phyloP scores from a whole-genome alignment of 2,329 filamentous ascomycete species.

The Annulohypoxylon truncatum region DNA sequence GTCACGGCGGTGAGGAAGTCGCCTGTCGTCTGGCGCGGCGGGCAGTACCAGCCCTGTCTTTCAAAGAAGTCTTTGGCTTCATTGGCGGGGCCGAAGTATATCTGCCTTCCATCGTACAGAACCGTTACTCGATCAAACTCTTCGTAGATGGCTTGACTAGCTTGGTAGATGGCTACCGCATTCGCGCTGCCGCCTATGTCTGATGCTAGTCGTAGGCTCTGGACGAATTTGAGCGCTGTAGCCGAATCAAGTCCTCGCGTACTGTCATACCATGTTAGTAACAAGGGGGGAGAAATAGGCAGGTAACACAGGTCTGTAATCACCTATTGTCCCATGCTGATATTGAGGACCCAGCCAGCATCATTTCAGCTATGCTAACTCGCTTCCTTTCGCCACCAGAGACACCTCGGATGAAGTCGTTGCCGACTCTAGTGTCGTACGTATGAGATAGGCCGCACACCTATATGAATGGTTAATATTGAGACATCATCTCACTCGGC shows the following conservation, averaged over 20 bases:
- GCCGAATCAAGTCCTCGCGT: slow-evolving; percentile 79
- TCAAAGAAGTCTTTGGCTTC: slow-evolving; percentile 74
- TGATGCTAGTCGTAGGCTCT: slow-evolving; percentile 72
- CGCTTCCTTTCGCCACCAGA: slow-evolving; percentile 80
- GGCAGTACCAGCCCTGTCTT: slow-evolving; percentile 75
- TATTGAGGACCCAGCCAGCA: slow-evolving; percentile 70
- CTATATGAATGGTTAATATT: slow-evolving; percentile 72
- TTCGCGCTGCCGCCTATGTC: slow-evolving; percentile 72
- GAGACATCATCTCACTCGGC: slow-evolving; percentile 58
- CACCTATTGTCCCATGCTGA: slow-evolving; percentile 46
- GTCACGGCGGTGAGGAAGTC: slow-evolving; percentile 79
- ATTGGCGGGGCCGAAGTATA: slow-evolving; percentile 75
- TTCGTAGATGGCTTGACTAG: slow-evolving; percentile 75
- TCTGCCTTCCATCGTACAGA: slow-evolving; percentile 80
- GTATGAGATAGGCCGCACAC: slow-evolving; percentile 19
- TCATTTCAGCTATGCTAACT: slow-evolving; percentile 84
- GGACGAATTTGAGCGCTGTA: slow-evolving; percentile 79
- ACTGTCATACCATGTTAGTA: slow-evolving; percentile 41
- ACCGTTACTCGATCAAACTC: slow-evolving; percentile 81
- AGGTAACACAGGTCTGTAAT: slow-evolving; percentile 59
- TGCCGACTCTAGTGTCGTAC: slow-evolving; percentile 76
- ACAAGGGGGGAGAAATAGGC: not conserved
- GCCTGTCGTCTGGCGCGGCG: slow-evolving; percentile 72
- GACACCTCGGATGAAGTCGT: slow-evolving; percentile 78
- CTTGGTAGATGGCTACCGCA: slow-evolving; percentile 78